Conservation (phyloP, 1,284 basidiomycete genomes). For the Trichosporon ovoides region DNA sequence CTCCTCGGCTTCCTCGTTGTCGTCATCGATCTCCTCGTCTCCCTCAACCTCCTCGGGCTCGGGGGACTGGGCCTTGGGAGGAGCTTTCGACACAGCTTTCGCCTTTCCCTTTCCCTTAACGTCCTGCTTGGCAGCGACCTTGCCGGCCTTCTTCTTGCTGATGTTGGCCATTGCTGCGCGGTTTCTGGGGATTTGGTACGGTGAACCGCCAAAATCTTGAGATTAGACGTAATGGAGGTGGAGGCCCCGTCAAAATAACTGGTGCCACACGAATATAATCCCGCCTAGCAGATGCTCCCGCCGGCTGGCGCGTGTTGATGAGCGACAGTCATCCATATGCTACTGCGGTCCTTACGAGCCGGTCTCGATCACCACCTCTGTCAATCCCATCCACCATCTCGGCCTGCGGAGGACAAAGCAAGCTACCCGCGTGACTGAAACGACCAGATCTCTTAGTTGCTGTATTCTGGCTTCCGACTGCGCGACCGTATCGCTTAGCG, state of each 20-base stretch:
- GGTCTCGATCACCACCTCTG: neutral
- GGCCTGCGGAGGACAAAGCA: conserved; percentile 2
- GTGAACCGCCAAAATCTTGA: conserved; percentile 16
- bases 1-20: conserved; percentile 30
- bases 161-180: conserved; percentile 30
- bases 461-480: neutral
- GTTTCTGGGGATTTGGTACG: conserved; percentile 1
- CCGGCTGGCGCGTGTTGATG: neutral
- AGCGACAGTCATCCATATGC: neutral
- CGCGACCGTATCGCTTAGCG: neutral
- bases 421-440: neutral
- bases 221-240: conserved; percentile 14
- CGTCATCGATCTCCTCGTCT: conserved; percentile 21
- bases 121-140: conserved; percentile 15
- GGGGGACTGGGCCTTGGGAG: conserved; percentile 14
- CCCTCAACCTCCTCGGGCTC: conserved; percentile 9
- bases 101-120: conserved; percentile 24
- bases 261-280: conserved; percentile 7
- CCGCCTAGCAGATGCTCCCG: neutral
- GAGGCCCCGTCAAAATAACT: no score
- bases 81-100: conserved; percentile 9
- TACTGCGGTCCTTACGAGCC: neutral
- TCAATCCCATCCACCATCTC: neutral
- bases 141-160: conserved; percentile 34
- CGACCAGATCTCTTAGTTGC: neutral